These are phyloP conservation scores for Thalia dealbata DNA, from an alignment of 176 grass and related monocot genomes.

Conservation along the genomic window DNA sequence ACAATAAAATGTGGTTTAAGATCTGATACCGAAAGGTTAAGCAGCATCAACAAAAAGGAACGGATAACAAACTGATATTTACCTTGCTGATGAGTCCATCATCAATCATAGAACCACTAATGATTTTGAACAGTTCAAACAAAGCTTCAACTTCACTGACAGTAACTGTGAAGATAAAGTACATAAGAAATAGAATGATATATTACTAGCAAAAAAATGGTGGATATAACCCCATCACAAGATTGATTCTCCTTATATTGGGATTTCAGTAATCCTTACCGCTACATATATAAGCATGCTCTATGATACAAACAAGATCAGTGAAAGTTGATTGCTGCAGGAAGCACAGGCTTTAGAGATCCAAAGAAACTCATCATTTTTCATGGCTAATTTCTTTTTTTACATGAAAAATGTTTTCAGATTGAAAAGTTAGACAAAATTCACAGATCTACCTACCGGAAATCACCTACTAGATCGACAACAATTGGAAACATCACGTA, in stretches of 20 bases:
- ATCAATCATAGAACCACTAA: slow-evolving; percentile 77
- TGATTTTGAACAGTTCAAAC: slow-evolving; percentile 95
- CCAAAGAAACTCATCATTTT: neutral
- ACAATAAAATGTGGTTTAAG: neutral
- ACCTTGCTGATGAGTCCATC: slow-evolving; percentile 95
- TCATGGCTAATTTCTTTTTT: no score
- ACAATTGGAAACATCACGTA: no score
- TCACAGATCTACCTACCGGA: no score
- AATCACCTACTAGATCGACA: no score
- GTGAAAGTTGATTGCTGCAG: no score
- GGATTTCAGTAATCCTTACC: neutral
- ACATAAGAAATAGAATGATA: neutral
- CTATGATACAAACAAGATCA: neutral
- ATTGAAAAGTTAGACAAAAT: no score
- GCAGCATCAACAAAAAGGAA: neutral
- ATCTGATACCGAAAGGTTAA: neutral
- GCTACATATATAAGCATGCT: neutral
- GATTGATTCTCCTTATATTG: neutral
- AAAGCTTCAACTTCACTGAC: slow-evolving; percentile 87
- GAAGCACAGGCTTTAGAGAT: neutral
- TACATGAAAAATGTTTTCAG: no score
- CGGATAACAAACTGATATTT: neutral
- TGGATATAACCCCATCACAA: neutral
- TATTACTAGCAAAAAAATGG: neutral
- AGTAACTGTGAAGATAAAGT: slow-evolving; percentile 35